Conservation (phyloP, 1,284 basidiomycete genomes). For the Macrocystidia cucumis region DNA sequence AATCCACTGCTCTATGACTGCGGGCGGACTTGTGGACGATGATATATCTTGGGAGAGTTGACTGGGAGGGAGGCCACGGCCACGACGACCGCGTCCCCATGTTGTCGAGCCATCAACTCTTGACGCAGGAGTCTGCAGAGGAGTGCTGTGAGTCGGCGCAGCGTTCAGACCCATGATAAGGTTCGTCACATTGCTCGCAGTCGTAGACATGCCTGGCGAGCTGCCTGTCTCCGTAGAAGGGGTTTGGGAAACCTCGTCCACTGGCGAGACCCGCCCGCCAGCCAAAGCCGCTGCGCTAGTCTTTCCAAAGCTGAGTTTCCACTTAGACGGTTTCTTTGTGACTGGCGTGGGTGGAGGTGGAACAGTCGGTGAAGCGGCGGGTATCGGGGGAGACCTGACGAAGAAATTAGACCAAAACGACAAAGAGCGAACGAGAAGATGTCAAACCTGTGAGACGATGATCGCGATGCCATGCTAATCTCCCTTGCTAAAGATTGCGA, state of each 20-base stretch:
- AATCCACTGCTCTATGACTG: slow-evolving; percentile 14
- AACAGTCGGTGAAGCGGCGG: slow-evolving; percentile 16
- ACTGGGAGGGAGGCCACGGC: slow-evolving; percentile 16
- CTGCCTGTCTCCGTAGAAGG: slow-evolving; percentile 14
- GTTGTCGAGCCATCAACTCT: slow-evolving; percentile 23
- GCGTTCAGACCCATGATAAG: slow-evolving; percentile 63
- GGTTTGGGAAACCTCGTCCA: slow-evolving; percentile 35
- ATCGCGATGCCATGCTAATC: slow-evolving; percentile 54
- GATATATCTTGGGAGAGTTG: slow-evolving; percentile 20
- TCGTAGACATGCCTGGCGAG: slow-evolving; percentile 38
- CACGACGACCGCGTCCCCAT: slow-evolving; percentile 33
- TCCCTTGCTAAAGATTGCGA: slow-evolving; percentile 81
- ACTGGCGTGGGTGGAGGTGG: slow-evolving; percentile 22
- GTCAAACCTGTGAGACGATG: slow-evolving; percentile 23
- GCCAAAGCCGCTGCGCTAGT: slow-evolving; percentile 28
- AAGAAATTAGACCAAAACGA: slow-evolving; percentile 29
- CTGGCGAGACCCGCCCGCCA: slow-evolving; percentile 28
- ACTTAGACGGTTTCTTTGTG: slow-evolving; percentile 71
- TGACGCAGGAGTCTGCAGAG: slow-evolving; percentile 14
- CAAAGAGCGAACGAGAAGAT: slow-evolving; percentile 23
- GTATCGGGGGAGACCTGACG: slow-evolving; percentile 21
- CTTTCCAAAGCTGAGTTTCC: slow-evolving; percentile 72
- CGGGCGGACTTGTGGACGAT: slow-evolving; percentile 16
- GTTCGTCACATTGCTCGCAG: slow-evolving; percentile 61
- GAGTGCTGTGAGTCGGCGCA: slow-evolving; percentile 20